A percentile compares a stretch with the other conserved stretches of the same genome.
These are phyloP conservation scores for Russula emetica DNA, from an alignment of 768 basidiomycete genomes.

Conservation along the genomic window DNA sequence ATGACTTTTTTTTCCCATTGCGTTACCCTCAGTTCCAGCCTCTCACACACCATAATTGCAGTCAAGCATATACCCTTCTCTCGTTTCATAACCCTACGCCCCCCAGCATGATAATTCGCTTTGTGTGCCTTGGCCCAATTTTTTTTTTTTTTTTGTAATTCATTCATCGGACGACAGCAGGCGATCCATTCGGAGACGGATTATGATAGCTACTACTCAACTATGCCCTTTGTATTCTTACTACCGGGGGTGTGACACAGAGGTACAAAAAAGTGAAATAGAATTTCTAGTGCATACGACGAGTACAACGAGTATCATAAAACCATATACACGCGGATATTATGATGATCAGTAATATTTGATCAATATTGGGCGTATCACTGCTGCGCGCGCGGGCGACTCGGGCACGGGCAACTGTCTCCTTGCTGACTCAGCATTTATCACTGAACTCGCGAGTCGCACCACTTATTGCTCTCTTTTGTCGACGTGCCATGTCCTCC, in stretches of 20 bases:
- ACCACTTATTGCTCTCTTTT: not conserved
- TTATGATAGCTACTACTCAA: conserved; percentile 21
- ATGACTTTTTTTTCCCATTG: conserved; percentile 4
- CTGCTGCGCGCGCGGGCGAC: too few relatives aligned
- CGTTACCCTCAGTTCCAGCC: conserved; percentile 17
- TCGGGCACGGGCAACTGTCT: too few relatives aligned
- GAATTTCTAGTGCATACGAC: conserved; percentile 3
- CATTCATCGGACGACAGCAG: conserved; percentile 13
- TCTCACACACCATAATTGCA: conserved; percentile 20
- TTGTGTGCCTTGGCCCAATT: conserved; percentile 9
- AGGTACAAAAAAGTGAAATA: not conserved
- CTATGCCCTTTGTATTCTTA: conserved; percentile 20
- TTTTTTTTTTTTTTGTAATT: conserved; percentile 3
- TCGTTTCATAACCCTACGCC: conserved; percentile 11
- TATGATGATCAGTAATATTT: too few relatives aligned
- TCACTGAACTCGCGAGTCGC: not conserved
- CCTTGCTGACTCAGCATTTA: not conserved
- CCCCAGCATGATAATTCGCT: conserved; percentile 22
- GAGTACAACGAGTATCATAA: not conserved
- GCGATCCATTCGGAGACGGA: conserved; percentile 17
- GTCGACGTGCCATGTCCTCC: conserved; percentile 15
- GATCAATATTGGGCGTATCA: too few relatives aligned
- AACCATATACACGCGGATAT: not conserved
- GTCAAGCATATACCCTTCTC: conserved; percentile 22
- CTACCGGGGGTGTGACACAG: conserved; percentile 8